Evolutionary conservation across 1,284 basidiomycete genomes (phyloP), one percentile per base, ranked within the genome.

Genomic region (Paramarasmius palmivorus): DNA sequence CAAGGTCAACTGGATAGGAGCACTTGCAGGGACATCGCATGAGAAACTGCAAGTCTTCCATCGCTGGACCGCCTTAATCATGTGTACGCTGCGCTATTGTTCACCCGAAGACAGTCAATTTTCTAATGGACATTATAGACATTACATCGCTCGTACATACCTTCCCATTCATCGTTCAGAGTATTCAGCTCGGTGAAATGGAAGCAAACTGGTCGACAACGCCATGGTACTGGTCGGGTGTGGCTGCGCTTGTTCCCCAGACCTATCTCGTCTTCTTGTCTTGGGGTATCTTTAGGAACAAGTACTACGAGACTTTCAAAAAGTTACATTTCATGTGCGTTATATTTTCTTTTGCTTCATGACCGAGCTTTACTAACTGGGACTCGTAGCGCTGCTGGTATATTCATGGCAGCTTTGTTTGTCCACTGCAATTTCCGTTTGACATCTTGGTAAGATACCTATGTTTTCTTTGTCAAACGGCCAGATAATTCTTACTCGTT

Each of bases 1-100:
- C n/a, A 77, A 77, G 52, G 63, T 71, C 50, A 76, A 76, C 60
- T 57, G 68, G 40, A 61, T 77, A 41, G 66, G 63, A 3, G 57
- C 74, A 41, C 53, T 76, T 22, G 73, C 73, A 5, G 71, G 73
- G 17, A 66, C 69, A 10, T 73, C 73, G n/a, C 74, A 76, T 57
- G 75, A 76, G 59, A 73, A 73, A 59, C 68, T 77, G 1, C 74
- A 76, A 55, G 71, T 76, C 7, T 73, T 69, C 58, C 75, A 77
- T 55, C 72, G 73, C 37, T 74, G 74, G 68, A 58, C 71, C 0
- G 69, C 70, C 4, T 59, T 68, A 53, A 53, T 71, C 26, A 71
- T 72, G 68, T 70, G 70, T 72, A 57, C 10, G 68, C n/a, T n/a
- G n/a, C n/a, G n/a, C n/a, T n/a, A n/a, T n/a, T n/a, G n/a, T n/a